Percentiles rank a stretch among this genome's conserved stretches.
These are phyloP conservation scores for Eimeria acervulina DNA, from an alignment of 169 alveolate species.

Conservation along the genomic window DNA sequence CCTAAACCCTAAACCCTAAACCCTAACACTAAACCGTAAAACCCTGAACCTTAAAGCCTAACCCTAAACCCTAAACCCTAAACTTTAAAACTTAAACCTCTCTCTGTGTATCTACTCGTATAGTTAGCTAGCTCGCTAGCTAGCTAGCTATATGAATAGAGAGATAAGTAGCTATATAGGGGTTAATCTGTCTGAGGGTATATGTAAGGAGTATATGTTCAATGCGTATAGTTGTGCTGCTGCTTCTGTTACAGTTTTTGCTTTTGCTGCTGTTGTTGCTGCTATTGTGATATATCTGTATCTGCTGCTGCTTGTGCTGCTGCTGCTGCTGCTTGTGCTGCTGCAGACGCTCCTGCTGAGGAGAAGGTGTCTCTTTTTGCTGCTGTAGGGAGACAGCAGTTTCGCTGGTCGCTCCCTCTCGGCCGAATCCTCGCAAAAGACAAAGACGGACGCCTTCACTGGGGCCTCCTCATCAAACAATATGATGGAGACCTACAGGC, in stretches of 20 bases:
- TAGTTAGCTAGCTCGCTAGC: background rate
- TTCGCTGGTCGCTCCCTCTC: background rate
- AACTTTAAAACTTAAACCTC: no score
- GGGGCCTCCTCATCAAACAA: background rate
- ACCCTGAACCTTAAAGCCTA: no score
- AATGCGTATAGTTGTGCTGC: no score
- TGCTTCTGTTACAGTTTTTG: background rate
- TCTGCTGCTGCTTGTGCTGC: background rate
- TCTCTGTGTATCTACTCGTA: no score
- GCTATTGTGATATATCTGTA: background rate
- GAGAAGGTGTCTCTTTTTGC: background rate
- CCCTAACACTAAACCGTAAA: no score
- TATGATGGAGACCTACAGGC: constrained; percentile 30
- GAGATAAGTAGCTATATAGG: background rate
- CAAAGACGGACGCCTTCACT: background rate
- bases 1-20: background rate
- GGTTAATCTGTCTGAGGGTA: background rate
- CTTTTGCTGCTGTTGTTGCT: background rate
- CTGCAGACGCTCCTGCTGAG: background rate
- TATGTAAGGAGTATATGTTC: no score
- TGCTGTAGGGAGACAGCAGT: background rate
- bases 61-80: no score
- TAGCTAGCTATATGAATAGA: no score
- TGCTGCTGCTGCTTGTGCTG: background rate
- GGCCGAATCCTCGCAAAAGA: background rate